These are phyloP conservation scores for Colletotrichum higginsianum DNA, from an alignment of 2,329 filamentous ascomycete species.

Conservation along the genomic window DNA sequence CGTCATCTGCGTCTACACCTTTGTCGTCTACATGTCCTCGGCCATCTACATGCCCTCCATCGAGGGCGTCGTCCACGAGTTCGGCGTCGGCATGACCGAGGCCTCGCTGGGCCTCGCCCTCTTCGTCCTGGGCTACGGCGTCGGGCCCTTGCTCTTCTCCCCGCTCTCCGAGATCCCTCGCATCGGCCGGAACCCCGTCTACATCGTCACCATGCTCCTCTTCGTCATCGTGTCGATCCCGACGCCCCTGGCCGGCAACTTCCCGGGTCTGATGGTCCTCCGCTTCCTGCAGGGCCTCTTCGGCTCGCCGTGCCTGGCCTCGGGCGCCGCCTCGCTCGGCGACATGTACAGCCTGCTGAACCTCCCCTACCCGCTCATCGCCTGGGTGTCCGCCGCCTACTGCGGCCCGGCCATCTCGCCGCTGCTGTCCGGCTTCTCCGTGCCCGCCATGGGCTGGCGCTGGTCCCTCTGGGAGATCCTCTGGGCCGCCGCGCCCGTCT, in stretches of 20 bases:
- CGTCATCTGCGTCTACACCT: constrained; percentile 70
- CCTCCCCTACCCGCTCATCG: constrained; percentile 71
- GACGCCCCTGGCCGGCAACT: constrained; percentile 74
- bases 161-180: constrained; percentile 77
- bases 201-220: constrained; percentile 76
- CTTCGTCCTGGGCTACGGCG: constrained; percentile 75
- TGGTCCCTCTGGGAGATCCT: constrained; percentile 77
- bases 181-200: constrained; percentile 78
- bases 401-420: constrained; percentile 67
- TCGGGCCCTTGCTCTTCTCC: constrained; percentile 76
- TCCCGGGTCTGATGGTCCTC: constrained; percentile 73
- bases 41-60: constrained; percentile 64
- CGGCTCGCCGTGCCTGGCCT: constrained; percentile 76
- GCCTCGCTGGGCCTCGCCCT: constrained; percentile 72
- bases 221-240: constrained; percentile 79
- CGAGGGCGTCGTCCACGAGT: constrained; percentile 65
- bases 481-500: constrained; percentile 71
- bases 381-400: constrained; percentile 66
- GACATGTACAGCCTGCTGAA: constrained; percentile 70
- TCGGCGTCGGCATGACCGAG: constrained; percentile 65
- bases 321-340: constrained; percentile 65
- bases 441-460: constrained; percentile 71
- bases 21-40: constrained; percentile 69
- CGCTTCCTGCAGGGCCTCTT: constrained; percentile 78
- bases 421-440: constrained; percentile 72